Conservation (phyloP, 2,329 filamentous ascomycete species). For the Truncatella angustata region DNA sequence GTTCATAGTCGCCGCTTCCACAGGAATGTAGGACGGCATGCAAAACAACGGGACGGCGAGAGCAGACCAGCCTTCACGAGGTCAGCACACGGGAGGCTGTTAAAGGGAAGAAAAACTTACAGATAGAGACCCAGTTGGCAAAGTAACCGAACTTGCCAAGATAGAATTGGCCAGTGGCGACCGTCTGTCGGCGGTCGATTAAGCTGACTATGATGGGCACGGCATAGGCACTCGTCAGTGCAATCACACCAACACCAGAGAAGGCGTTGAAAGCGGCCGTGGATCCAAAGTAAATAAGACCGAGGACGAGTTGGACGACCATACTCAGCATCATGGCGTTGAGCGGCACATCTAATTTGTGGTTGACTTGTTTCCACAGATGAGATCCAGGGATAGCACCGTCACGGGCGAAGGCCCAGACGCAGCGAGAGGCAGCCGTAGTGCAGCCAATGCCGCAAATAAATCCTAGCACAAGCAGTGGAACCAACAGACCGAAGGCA, state of each 20-base stretch:
- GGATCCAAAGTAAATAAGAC: slow-evolving; percentile 68
- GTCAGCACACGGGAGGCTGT: slow-evolving; percentile 23
- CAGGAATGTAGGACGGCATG: slow-evolving; percentile 65
- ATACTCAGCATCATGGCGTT: slow-evolving; percentile 74
- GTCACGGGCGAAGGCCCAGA: slow-evolving; percentile 70
- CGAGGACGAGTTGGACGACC: slow-evolving; percentile 61
- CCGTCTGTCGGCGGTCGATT: slow-evolving; percentile 56
- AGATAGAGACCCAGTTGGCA: slow-evolving; percentile 55
- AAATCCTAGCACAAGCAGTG: slow-evolving; percentile 63
- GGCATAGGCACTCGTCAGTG: slow-evolving; percentile 66
- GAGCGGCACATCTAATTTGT: slow-evolving; percentile 61
- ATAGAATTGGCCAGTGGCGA: slow-evolving; percentile 56
- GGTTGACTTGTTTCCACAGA: slow-evolving; percentile 61
- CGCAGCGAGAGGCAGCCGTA: slow-evolving; percentile 65
- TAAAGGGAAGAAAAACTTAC: not conserved
- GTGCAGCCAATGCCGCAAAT: slow-evolving; percentile 70
- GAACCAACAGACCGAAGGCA: slow-evolving; percentile 61
- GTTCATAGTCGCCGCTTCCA: slow-evolving; percentile 58
- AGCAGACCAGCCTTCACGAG: slow-evolving; percentile 56
- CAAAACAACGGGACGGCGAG: slow-evolving; percentile 73
- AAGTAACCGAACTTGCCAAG: slow-evolving; percentile 60
- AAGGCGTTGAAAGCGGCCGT: slow-evolving; percentile 71
- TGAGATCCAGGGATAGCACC: slow-evolving; percentile 64
- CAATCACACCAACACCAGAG: slow-evolving; percentile 68
- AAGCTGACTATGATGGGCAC: slow-evolving; percentile 65